These are phyloP conservation scores for Flueggea neowawraea DNA, from an alignment of 441 rosid species.

Conservation along the genomic window DNA sequence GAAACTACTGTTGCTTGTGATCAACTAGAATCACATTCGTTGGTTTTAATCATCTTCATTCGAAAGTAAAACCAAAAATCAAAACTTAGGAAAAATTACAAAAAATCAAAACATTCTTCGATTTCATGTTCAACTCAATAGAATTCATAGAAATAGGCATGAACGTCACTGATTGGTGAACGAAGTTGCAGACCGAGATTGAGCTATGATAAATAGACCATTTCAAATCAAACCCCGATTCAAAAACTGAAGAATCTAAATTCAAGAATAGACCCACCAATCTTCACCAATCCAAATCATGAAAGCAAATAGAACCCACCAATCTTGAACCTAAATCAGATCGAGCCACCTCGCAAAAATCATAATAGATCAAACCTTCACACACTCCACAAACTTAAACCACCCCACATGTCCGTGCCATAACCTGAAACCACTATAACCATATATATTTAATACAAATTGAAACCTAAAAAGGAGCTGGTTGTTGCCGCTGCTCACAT, in stretches of 20 bases:
- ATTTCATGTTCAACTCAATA: constrained; percentile 31
- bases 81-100: no score
- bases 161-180: constrained; percentile 54
- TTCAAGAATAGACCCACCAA: constrained; percentile 28
- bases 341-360: constrained; percentile 35
- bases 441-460: no score
- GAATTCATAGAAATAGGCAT: constrained; percentile 60
- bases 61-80: no score
- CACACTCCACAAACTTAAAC: no score
- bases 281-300: constrained; percentile 16
- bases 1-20: no score
- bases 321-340: constrained; percentile 15
- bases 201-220: constrained; percentile 75
- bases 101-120: no score
- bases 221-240: constrained; percentile 46
- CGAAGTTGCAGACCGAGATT: constrained; percentile 69
- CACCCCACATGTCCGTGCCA: no score
- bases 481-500: no score
- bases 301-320: constrained; percentile 16
- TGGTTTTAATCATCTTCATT: no score
- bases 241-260: constrained; percentile 9
- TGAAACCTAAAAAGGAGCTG: no score
- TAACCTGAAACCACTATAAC: no score
- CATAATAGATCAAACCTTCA: constrained; percentile 8
- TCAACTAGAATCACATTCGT: no score